Percentiles rank a stretch among this genome's conserved stretches.
phyloP scores from a whole-genome alignment of 2,329 filamentous ascomycete species.

The Grosmannia serpens region DNA sequence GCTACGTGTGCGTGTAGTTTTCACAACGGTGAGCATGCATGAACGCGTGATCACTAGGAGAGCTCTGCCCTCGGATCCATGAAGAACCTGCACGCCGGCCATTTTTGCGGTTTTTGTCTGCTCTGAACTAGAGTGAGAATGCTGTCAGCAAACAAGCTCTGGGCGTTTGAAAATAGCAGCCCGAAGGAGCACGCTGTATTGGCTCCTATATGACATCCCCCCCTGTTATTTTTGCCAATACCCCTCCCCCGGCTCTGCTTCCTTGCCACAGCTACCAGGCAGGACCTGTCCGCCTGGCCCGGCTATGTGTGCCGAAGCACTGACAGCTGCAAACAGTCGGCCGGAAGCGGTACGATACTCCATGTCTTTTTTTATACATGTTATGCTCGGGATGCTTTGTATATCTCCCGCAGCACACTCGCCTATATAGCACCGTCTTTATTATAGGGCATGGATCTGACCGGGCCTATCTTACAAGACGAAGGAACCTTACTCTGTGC shows the following conservation, averaged over 20 bases:
- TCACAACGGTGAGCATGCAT: constrained; percentile 24
- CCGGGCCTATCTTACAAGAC: constrained; percentile 2
- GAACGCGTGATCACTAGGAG: constrained; percentile 28
- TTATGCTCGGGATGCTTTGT: neutral
- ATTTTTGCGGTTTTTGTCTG: too few relatives aligned
- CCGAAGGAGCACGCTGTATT: neutral
- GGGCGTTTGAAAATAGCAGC: neutral
- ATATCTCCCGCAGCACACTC: neutral
- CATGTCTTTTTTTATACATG: neutral
- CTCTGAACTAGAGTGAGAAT: too few relatives aligned
- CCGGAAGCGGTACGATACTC: neutral
- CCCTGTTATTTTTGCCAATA: neutral
- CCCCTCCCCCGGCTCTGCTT: neutral
- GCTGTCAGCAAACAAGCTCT: too few relatives aligned
- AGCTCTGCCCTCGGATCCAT: too few relatives aligned
- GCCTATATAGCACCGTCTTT: constrained; percentile 2
- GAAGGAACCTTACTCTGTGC: constrained; percentile 7
- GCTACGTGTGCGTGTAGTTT: neutral
- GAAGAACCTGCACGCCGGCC: too few relatives aligned
- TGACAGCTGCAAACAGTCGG: constrained; percentile 8
- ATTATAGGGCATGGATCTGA: constrained; percentile 8
- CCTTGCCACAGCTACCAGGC: neutral
- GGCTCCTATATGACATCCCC: neutral
- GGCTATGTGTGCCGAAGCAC: constrained; percentile 3
- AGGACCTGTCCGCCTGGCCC: neutral